These are phyloP conservation scores for Leccinum pseudoinsigne DNA, from an alignment of 1,284 basidiomycete genomes.

Conservation along the genomic window DNA sequence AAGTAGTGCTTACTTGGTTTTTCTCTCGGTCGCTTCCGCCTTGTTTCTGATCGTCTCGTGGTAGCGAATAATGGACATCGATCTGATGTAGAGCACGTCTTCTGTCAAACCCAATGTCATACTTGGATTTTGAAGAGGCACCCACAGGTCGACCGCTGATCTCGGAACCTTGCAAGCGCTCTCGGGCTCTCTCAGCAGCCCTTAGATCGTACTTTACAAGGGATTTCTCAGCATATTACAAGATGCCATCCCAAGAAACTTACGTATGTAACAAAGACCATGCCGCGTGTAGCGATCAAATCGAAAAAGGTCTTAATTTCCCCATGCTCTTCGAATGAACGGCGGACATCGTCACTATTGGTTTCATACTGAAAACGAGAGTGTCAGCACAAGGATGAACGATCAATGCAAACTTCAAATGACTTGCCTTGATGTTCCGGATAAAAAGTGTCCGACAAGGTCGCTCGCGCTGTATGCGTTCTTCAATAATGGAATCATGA, in stretches of 20 bases:
- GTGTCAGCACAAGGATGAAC: slow-evolving; percentile 21
- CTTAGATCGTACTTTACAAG: slow-evolving; percentile 80
- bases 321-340: slow-evolving; percentile 87
- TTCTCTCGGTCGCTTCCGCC: slow-evolving; percentile 77
- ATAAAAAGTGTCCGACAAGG: slow-evolving; percentile 96
- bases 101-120: background rate
- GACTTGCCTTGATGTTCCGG: slow-evolving; percentile 93
- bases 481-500: slow-evolving; percentile 85
- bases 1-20: slow-evolving; percentile 65
- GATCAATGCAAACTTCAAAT: slow-evolving; percentile 11
- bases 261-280: slow-evolving; percentile 98
- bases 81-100: slow-evolving; percentile 53
- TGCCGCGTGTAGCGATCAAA: slow-evolving; percentile 88
- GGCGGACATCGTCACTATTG: slow-evolving; percentile 78
- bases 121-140: slow-evolving; percentile 13
- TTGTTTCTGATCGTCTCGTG: slow-evolving; percentile 80
- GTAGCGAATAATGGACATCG: slow-evolving; percentile 97
- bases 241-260: slow-evolving; percentile 38
- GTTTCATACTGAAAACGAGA: slow-evolving; percentile 78
- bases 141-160: slow-evolving; percentile 83
- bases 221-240: slow-evolving; percentile 9
- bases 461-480: slow-evolving; percentile 87
- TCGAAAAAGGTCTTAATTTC: slow-evolving; percentile 98
- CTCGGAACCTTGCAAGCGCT: slow-evolving; percentile 82
- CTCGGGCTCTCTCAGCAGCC: slow-evolving; percentile 87